A percentile compares a stretch with the other conserved stretches of the same genome.
Conservation (phyloP, 1,284 basidiomycete genomes). For the Cryptococcus neoformans region DNA sequence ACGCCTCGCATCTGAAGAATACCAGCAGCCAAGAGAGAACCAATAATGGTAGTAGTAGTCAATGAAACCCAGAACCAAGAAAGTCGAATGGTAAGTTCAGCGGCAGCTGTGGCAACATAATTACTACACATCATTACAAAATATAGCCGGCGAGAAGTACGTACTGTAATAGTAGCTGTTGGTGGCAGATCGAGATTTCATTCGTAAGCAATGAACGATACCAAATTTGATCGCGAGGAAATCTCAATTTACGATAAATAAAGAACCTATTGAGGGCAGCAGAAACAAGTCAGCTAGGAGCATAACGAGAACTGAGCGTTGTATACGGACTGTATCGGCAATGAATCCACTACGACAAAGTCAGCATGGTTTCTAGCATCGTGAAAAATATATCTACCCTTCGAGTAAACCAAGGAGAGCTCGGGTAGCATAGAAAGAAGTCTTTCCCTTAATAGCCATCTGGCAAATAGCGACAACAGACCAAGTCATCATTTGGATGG, state of each 20-base stretch:
- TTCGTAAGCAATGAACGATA: too few relatives aligned
- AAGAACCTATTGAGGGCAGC: too few relatives aligned
- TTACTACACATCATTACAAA: too few relatives aligned
- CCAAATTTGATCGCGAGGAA: too few relatives aligned
- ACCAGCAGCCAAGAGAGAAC: constrained; percentile 40
- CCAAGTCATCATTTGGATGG: constrained; percentile 46
- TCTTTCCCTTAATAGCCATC: constrained; percentile 22
- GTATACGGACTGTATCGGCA: constrained; percentile 47
- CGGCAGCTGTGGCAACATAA: neutral
- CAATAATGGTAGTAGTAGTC: constrained; percentile 26
- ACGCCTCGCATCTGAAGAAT: constrained; percentile 40
- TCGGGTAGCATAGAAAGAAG: constrained; percentile 40
- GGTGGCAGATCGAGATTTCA: too few relatives aligned
- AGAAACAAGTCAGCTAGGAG: too few relatives aligned
- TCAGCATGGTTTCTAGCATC: neutral
- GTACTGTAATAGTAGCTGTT: constrained; percentile 28
- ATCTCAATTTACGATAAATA: too few relatives aligned
- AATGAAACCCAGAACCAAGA: constrained; percentile 47
- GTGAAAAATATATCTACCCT: constrained; percentile 9
- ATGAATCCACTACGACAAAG: constrained; percentile 38
- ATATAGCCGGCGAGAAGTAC: too few relatives aligned
- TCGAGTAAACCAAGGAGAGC: constrained; percentile 45
- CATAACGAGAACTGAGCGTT: too few relatives aligned
- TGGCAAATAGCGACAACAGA: constrained; percentile 38
- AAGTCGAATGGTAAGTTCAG: constrained; percentile 46